phyloP scores from a whole-genome alignment of 139 green algal species.

The Bryopsis sp. region DNA sequence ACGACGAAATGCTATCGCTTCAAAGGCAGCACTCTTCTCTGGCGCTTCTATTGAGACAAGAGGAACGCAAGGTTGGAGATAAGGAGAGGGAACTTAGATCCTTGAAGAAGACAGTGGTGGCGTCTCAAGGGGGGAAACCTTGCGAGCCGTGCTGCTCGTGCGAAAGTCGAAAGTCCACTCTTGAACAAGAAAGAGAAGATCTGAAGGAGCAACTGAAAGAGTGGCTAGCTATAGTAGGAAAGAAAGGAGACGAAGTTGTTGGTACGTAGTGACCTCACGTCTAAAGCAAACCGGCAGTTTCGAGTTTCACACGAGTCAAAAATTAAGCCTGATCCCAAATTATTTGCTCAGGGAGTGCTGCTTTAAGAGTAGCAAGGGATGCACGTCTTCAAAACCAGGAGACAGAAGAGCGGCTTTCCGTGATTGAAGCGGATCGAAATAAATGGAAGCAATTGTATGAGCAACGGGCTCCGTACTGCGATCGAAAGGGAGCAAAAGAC shows the following conservation, averaged over 20 bases:
- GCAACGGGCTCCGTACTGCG: not conserved
- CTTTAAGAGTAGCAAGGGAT: not conserved
- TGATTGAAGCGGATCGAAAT: not conserved
- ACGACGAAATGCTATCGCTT: slow-evolving; percentile 7
- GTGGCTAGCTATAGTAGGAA: not conserved
- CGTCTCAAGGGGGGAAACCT: too few relatives aligned
- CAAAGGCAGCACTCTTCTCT: slow-evolving; percentile 8
- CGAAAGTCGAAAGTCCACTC: too few relatives aligned
- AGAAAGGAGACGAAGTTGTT: too few relatives aligned
- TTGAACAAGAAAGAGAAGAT: not conserved
- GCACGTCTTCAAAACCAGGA: not conserved
- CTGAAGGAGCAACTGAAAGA: not conserved
- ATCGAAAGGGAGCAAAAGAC: too few relatives aligned
- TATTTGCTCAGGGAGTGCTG: slow-evolving; percentile 8
- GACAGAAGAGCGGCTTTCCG: not conserved
- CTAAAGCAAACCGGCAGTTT: too few relatives aligned
- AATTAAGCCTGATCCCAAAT: too few relatives aligned
- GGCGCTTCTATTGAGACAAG: slow-evolving; percentile 3
- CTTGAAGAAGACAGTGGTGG: too few relatives aligned
- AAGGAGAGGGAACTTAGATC: slow-evolving; percentile 4
- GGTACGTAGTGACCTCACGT: too few relatives aligned
- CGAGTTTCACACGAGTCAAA: too few relatives aligned
- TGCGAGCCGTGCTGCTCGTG: too few relatives aligned
- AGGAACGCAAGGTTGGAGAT: not conserved
- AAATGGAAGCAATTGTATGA: slow-evolving; percentile 16